Base-by-base conservation (phyloP, 1,139 yeast species). In the Scheffersomyces cryptocercus region DNA sequence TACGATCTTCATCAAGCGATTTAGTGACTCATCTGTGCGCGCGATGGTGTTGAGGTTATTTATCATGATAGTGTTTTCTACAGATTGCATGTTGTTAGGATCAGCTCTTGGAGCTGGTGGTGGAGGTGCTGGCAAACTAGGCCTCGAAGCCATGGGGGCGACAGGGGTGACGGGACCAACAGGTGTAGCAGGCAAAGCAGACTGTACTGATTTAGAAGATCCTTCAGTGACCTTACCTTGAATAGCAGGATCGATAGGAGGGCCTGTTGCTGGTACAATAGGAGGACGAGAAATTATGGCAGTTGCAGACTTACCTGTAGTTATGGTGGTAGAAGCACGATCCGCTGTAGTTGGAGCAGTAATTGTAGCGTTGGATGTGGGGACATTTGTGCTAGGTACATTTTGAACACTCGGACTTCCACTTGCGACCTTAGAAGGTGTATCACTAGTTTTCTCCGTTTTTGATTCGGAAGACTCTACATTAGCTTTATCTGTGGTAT, bases 31-130 rank as follows among this genome's bases (percentile, higher is more conserved):
- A 55, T 90, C 95, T 4, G 77, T 73, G 37, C 87, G 76, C 0
- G 97, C 97, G 62, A 91, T 82, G 2, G 85, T 75, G 53, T 90
- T 90, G 53, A 91, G 74, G 56, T 90, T 88, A 6, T 84, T 80
- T 51, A 91, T 88, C 86, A 90, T 88, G 43, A 85, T 80, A 40
- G 85, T 84, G 58, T 86, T 85, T 41, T 84, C 88, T 1, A 79
- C 77, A 5, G 84, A 73, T 43, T 79, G 77, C 78, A 80, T 77
- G 42, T 77, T 65, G 42, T 72, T 74, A 15, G 64, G 63, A 26
- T 64, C 61, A 11, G 44, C 36, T 12, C 41, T 39, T 1, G 62
- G 53, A 4, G 62, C 53, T 26, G 43, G 42, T 3, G 51, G 42
- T 6, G 26, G 26, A 20, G 26, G 26, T 6, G 26, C 26, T 6